Base-by-base conservation (phyloP, 2,329 filamentous ascomycete species). In the Colletotrichum zoysiae region DNA sequence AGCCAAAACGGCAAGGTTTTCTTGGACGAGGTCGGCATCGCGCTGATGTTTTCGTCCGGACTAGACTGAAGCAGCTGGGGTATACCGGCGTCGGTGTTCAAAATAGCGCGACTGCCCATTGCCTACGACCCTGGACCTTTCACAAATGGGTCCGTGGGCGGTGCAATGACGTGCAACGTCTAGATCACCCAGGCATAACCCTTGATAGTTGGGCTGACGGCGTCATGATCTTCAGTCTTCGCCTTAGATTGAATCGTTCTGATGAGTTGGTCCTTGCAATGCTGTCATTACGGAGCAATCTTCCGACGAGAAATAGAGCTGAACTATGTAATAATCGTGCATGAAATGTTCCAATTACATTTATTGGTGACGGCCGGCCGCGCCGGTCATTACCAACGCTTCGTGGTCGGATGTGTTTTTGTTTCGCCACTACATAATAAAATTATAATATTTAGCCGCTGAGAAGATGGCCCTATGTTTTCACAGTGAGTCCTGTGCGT, bases 191-290 rank as follows among this genome's bases (percentile, higher is more conserved):
- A 62, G 60, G 46, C 18, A 26, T 16, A 9, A 30, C 60, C 60
- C 60, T 62, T 62, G 33, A 40, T 9, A 16, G 23, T 5, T 33
- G 16, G 60, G 9, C 14, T 12, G 7, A 40, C 20, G 5, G 60
- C 46, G 38, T 62, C 60, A 42, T 62, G 35, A 20, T 62, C 46
- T 20, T 40, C 60, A 9, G 18, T 35, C 46, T 62, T 62, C 18
- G 46, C 46, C 46, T 51, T 23, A 26, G 5, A 20, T 1, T 23
- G 5, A 7, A 40, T 26, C 6, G 33, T 51, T 40, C 59, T 14
- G 44, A 26, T 38, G 8, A 38, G 18, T 35, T 23, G 9, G 30
- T 33, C 20, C 11, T 26, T 11, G 33, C 3, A 8, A 50, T 35
- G n/a, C n/a, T 38, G 14, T 9, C 33, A 23, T 38, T 6, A 38